Evolutionary conservation across 768 basidiomycete genomes (phyloP), one percentile per base, ranked within the genome.

Genomic region (Pholiota molesta): DNA sequence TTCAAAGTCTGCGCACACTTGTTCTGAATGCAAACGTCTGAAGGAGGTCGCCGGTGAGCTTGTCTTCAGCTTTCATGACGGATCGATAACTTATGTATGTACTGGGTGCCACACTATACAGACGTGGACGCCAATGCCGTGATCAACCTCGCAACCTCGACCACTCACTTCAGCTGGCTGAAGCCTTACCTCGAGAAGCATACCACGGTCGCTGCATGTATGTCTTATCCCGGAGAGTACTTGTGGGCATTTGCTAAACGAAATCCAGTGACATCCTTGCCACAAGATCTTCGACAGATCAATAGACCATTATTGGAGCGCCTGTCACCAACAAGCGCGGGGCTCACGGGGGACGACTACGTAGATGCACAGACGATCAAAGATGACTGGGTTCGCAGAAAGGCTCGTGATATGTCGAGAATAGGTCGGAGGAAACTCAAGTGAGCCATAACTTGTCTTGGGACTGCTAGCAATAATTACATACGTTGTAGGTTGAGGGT

Each of bases 251-350:
- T 16, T 55, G 28, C 21, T 55, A 55, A 49, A 54, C 16, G 29
- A 49, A 9, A 11, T 54, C 11, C 49, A 85, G 84, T 84, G 10
- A 74, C 79, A 4, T 65, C 73, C 3, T 68, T 72, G 23, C 83
- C 84, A 0, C 79, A 77, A 54, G 90, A 92, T 74, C 75, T 93
- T 23, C 84, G 90, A 17, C 51, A 77, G 44, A 71, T 75, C 6
- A 78, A 72, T 51, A 75, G 74, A 62, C 83, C 86, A 0, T 66
- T 88, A n/a, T 75, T 83, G 60, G 68, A 74, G 8, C 83, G 82
- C 10, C 79, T 94, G 23, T 89, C 91, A 19, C 68, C 77, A 1
- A 83, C 88, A 1, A 76, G 76, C 67, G 89, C 91, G 9, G 92
- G 92, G 1, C 68, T 78, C 45, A 80, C 84, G 17, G 86, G 83